phyloP scores from a whole-genome alignment of 768 basidiomycete genomes.

The Cystofilobasidium capitatum region DNA sequence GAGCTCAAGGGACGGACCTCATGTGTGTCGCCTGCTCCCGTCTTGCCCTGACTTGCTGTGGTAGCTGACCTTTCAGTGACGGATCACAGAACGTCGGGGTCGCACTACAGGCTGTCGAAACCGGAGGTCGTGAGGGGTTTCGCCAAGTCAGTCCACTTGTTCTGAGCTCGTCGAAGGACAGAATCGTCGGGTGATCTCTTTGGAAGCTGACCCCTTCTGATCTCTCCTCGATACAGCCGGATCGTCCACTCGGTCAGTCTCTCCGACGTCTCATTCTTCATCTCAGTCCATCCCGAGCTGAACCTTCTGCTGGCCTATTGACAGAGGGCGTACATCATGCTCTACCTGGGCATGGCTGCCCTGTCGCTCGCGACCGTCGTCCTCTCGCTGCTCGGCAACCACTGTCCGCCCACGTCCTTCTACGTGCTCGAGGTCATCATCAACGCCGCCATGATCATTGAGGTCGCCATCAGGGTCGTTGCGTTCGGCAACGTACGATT shows the following conservation, averaged over 20 bases:
- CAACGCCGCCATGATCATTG: conserved; percentile 79
- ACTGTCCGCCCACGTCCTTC: conserved; percentile 74
- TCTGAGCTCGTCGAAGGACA: not conserved
- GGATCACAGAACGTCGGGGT: conserved; percentile 39
- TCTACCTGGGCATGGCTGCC: conserved; percentile 81
- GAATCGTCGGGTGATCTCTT: not conserved
- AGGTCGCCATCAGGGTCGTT: conserved; percentile 81
- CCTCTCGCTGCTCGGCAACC: conserved; percentile 66
- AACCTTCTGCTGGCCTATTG: not conserved
- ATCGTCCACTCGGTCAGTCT: conserved; percentile 23
- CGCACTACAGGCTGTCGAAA: conserved; percentile 74
- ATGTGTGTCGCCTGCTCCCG: not conserved
- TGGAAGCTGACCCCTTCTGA: not conserved
- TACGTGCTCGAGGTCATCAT: conserved; percentile 82
- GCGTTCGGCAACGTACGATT: conserved; percentile 82
- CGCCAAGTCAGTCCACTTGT: conserved; percentile 78
- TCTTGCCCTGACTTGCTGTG: not conserved
- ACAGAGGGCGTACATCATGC: conserved; percentile 56
- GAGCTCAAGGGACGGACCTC: not conserved
- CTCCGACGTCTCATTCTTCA: not conserved
- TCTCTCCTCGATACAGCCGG: conserved; percentile 1
- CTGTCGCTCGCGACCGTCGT: conserved; percentile 77
- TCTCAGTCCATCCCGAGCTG: not conserved
- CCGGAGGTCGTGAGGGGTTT: conserved; percentile 73
- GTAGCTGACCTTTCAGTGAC: not conserved